These are phyloP conservation scores for Coniochaeta ligniaria DNA, from an alignment of 2,329 filamentous ascomycete species.

Conservation along the genomic window DNA sequence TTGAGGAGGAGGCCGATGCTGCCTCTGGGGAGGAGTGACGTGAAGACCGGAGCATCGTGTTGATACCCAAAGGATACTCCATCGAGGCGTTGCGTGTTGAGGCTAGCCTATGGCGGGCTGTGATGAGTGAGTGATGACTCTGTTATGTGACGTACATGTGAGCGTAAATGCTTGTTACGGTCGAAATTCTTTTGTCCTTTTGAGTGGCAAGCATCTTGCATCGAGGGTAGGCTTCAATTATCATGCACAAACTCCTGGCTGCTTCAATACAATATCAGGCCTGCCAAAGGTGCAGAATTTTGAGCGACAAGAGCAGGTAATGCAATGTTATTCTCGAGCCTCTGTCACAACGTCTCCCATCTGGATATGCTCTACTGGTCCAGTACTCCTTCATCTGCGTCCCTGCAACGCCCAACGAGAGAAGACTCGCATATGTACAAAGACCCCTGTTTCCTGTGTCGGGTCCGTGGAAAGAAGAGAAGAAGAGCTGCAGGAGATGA, in stretches of 20 bases:
- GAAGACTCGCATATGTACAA: not conserved
- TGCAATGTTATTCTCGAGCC: not conserved
- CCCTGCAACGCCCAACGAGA: not conserved
- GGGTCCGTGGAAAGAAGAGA: not conserved
- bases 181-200: not conserved
- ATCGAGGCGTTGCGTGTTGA: not conserved
- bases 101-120: not conserved
- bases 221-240: too few species aligned
- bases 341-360: not conserved
- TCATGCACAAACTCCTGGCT: not conserved
- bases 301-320: not conserved
- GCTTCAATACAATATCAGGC: not conserved
- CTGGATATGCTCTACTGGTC: not conserved
- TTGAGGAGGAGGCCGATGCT: slow-evolving; percentile 43
- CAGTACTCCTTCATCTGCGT: not conserved
- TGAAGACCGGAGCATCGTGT: not conserved
- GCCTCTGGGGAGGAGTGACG: not conserved
- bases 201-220: too few species aligned
- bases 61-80: not conserved
- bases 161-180: not conserved
- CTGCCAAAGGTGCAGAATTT: not conserved
- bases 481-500: not conserved
- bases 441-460: not conserved
- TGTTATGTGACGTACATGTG: not conserved
- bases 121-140: not conserved